Conservation (phyloP, 352 stramenopile genomes). For the Globisporangium recalcitrans region DNA sequence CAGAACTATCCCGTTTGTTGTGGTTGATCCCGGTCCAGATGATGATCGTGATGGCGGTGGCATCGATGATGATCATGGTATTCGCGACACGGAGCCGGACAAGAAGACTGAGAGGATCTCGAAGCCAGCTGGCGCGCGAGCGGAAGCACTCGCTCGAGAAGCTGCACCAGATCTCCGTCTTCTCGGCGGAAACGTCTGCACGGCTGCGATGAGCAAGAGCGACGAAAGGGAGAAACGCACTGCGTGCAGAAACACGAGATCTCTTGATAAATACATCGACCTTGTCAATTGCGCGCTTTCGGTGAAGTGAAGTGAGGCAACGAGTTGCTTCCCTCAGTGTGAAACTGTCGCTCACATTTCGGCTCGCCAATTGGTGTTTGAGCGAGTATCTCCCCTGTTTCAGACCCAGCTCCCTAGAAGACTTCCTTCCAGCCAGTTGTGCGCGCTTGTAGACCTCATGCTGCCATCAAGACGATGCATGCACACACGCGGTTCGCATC, state of each 20-base stretch:
- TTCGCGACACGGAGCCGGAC: neutral
- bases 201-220: neutral
- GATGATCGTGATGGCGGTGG: neutral
- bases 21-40: neutral
- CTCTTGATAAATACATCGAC: neutral
- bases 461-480: no score
- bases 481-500: no score
- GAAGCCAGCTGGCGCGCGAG: slow-evolving; percentile 43
- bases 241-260: neutral
- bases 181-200: slow-evolving; percentile 24
- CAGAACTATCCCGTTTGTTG: slow-evolving; percentile 21
- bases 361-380: no score
- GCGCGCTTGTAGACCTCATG: no score
- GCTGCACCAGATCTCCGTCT: slow-evolving; percentile 55
- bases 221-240: neutral
- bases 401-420: no score
- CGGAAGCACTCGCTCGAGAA: slow-evolving; percentile 42
- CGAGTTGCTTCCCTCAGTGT: no score
- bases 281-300: neutral
- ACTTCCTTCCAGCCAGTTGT: no score
- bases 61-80: neutral
- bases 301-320: no score
- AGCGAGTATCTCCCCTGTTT: no score
- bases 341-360: no score
- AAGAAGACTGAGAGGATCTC: slow-evolving; percentile 7